A percentile compares a stretch with the other conserved stretches of the same genome.
Conservation (phyloP, 805 yeast genomes). For the Blastobotrys parvus region DNA sequence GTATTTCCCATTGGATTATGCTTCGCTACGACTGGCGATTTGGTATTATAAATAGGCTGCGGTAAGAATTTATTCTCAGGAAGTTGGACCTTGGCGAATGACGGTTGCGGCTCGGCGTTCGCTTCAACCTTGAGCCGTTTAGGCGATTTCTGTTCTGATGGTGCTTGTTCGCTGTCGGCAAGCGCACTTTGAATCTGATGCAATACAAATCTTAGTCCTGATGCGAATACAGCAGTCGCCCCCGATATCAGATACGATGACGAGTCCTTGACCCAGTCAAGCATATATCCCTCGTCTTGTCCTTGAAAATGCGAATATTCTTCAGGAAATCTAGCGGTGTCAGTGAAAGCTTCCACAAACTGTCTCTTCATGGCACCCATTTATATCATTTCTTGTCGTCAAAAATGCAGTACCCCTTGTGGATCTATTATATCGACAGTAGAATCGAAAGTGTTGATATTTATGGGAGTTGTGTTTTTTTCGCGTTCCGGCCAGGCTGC, state of each 20-base stretch:
- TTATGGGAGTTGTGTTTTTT: no score
- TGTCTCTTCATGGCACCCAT: slow-evolving; percentile 1
- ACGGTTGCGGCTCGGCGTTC: not conserved
- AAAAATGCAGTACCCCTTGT: no score
- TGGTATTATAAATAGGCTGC: not conserved
- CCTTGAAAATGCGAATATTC: not conserved
- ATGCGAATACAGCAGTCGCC: not conserved
- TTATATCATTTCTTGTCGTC: no score
- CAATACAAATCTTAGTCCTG: not conserved
- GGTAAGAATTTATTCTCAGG: not conserved
- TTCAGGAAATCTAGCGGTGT: not conserved
- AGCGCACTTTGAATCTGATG: not conserved
- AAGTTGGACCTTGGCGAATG: not conserved
- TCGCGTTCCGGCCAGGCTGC: no score
- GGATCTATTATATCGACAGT: no score
- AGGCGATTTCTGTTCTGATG: not conserved
- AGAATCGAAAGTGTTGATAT: no score
- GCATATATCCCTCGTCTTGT: not conserved
- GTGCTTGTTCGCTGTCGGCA: not conserved
- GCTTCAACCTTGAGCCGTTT: not conserved
- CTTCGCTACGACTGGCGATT: no score
- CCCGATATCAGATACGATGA: slow-evolving; percentile 1
- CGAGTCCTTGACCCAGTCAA: slow-evolving; percentile 2
- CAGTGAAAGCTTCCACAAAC: slow-evolving; percentile 4
- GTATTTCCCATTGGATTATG: no score